Evolutionary conservation across 2,329 filamentous ascomycete species (phyloP).

Genomic region (Penicillium sp.): DNA sequence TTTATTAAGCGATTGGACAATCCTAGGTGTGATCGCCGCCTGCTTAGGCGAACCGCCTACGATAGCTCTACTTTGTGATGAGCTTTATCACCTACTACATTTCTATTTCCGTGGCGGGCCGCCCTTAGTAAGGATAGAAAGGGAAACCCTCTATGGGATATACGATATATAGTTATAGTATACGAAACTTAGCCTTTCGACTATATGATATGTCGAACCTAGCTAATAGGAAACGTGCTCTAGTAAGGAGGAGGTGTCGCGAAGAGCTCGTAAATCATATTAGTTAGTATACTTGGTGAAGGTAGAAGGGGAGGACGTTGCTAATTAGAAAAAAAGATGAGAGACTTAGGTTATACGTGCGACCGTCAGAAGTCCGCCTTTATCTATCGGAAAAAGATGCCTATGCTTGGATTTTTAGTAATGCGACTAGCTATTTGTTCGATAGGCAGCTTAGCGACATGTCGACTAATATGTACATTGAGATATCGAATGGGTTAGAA

Average conservation of each 20-base stretch:
- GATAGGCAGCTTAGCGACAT: slow-evolving; percentile 10
- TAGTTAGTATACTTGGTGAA: not conserved
- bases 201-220: not conserved
- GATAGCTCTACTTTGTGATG: not conserved
- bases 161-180: not conserved
- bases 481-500: slow-evolving; percentile 1
- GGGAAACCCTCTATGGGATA: not conserved
- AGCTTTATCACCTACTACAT: not conserved
- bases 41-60: not conserved
- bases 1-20: not conserved
- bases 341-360: not conserved
- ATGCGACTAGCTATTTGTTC: slow-evolving; percentile 1
- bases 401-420: slow-evolving; percentile 2
- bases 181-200: not conserved
- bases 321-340: not conserved
- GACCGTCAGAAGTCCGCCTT: slow-evolving; percentile 10
- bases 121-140: not conserved
- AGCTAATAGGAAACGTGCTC: slow-evolving; percentile 1
- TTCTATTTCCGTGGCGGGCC: not conserved
- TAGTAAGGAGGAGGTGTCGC: not conserved
- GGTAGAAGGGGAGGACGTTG: not conserved
- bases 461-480: slow-evolving; percentile 8
- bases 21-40: not conserved
- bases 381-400: slow-evolving; percentile 2
- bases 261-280: slow-evolving; percentile 1